Evolutionary conservation across 257 asterid species (phyloP).

Genomic region (Eucommia ulmoides): DNA sequence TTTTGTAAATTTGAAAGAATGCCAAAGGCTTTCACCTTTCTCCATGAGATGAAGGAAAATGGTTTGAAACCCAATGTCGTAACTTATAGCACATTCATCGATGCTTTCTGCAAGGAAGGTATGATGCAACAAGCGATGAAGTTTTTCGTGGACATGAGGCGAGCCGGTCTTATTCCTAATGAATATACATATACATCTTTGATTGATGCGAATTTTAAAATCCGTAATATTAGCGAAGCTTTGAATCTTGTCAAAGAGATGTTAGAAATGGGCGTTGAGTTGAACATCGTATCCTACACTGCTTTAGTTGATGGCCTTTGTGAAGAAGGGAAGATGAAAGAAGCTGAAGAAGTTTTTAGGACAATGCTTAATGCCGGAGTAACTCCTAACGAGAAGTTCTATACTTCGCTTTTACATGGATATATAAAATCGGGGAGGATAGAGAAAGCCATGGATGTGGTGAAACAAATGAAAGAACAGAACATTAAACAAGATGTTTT

Average conservation of each 20-base stretch:
- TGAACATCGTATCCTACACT: conserved; percentile 61
- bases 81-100: conserved; percentile 80
- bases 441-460: conserved; percentile 50
- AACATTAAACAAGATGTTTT: conserved; percentile 44
- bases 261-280: conserved; percentile 48
- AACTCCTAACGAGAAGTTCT: conserved; percentile 53
- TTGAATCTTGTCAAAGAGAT: conserved; percentile 71
- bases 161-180: conserved; percentile 73
- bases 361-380: conserved; percentile 43
- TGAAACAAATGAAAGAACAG: conserved; percentile 45
- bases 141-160: conserved; percentile 75
- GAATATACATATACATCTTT: conserved; percentile 77
- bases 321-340: conserved; percentile 51
- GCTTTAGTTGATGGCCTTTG: conserved; percentile 71
- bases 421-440: conserved; percentile 50
- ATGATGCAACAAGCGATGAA: conserved; percentile 70
- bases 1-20: conserved; percentile 57
- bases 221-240: conserved; percentile 47
- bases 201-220: conserved; percentile 70
- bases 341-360: conserved; percentile 70
- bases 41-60: conserved; percentile 64
- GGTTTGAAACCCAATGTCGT: conserved; percentile 60
- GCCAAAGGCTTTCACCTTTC: conserved; percentile 50
- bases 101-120: conserved; percentile 88
- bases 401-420: conserved; percentile 71